Base-by-base conservation (phyloP, 495 filamentous ascomycete species). In the Trichoderma asperelloides region DNA sequence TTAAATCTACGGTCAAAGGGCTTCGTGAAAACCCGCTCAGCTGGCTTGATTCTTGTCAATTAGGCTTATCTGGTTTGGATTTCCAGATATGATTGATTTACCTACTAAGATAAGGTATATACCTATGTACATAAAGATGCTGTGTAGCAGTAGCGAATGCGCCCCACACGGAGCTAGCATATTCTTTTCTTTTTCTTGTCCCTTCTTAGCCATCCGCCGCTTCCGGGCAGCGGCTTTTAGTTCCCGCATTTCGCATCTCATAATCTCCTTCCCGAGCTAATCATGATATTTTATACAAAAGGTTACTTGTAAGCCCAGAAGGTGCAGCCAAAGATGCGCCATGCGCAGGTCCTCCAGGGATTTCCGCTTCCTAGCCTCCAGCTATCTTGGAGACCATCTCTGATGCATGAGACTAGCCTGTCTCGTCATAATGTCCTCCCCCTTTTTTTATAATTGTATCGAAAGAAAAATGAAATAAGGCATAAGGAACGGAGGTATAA, bases 161-260 rank as follows among this genome's bases (percentile, higher is more conserved):
- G 18, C 47, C 47, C 18, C 18, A 9, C 47, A 51, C 4, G 47
- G 4, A 51, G 33, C 47, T 51, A 25, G 47, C 47, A 51, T 21
- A 51, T 23, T 21, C 21, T 25, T 51, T 23, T 23, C 21, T 51
- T 2, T 60, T 57, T 25, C 49, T 21, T 23, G 7, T 13, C 49
- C n/a, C 21, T 57, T 57, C 21, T 57, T 25, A 12, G 23, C n/a
- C 49, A 60, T 60, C 55, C 55, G 55, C 55, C 55, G 55, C 55
- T 30, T 60, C 55, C 55, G 55, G 55, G 13, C 28, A 7, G 33
- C 9, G 11, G 25, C 27, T 60, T 60, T 30, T 60, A 60, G 55
- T 28, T 60, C 16, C 55, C 55, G 55, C 55, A 21, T 60, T 60
- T 25, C 55, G 55, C 55, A 18, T 60, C 55, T 25, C 55, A 60